A percentile compares a stretch with the other conserved stretches of the same genome.
Conservation (phyloP, 371 early-diverging fungal genomes). For the Lichtheimia corymbifera region DNA sequence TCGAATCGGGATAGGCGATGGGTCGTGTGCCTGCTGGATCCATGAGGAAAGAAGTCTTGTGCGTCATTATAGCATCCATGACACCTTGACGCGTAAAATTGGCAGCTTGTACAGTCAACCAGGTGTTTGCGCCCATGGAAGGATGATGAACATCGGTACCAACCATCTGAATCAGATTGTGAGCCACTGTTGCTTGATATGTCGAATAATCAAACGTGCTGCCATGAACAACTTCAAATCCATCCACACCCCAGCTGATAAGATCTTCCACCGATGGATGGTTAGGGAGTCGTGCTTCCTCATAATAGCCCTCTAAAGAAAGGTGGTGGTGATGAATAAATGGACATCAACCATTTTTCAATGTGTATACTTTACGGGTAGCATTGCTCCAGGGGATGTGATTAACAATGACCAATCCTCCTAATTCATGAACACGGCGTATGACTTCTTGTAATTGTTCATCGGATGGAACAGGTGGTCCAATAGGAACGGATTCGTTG, state of each 20-base stretch:
- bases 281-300: constrained; percentile 60
- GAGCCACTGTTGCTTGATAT: constrained; percentile 49
- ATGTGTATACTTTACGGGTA: constrained; percentile 36
- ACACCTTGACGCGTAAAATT: constrained; percentile 48
- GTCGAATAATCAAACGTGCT: constrained; percentile 62
- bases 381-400: constrained; percentile 83
- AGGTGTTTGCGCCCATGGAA: constrained; percentile 54
- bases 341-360: not conserved
- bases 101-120: constrained; percentile 64
- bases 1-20: constrained; percentile 47
- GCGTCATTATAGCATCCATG: constrained; percentile 60
- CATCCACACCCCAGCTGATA: constrained; percentile 72
- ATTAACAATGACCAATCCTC: constrained; percentile 78
- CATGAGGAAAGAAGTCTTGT: constrained; percentile 67
- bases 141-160: constrained; percentile 77
- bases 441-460: constrained; percentile 65
- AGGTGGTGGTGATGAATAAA: not conserved
- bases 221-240: constrained; percentile 71
- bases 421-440: constrained; percentile 60
- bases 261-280: constrained; percentile 67
- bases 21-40: constrained; percentile 71
- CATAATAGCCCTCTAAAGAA: constrained; percentile 50
- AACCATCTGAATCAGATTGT: constrained; percentile 57
- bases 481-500: constrained; percentile 61
- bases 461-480: constrained; percentile 64